Conservation (phyloP, 306 rosid species). For the Quercus dentata region DNA sequence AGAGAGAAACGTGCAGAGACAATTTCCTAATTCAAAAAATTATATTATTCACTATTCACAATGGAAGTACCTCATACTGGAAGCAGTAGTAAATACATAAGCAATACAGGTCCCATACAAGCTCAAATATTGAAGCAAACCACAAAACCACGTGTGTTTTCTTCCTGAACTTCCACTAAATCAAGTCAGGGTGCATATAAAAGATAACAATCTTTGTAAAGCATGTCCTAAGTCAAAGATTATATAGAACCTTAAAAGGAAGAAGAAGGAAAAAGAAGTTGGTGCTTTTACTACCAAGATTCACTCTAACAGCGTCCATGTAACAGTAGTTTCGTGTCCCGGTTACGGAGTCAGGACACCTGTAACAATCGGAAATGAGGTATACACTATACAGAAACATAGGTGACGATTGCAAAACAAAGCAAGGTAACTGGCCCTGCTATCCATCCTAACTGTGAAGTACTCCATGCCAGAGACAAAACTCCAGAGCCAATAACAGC, state of each 20-base stretch:
- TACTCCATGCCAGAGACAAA: conserved; percentile 74
- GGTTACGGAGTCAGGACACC: conserved; percentile 44
- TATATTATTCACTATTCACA: background rate
- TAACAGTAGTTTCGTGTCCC: conserved; percentile 55
- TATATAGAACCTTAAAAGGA: background rate
- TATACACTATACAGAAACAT: conserved; percentile 50
- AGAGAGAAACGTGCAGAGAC: background rate
- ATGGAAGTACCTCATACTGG: conserved; percentile 51
- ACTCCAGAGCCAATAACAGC: conserved; percentile 78
- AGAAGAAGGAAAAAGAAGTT: background rate
- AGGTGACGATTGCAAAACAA: conserved; percentile 47
- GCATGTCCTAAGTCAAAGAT: conserved; percentile 16
- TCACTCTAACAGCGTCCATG: conserved; percentile 50
- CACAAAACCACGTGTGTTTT: conserved; percentile 48
- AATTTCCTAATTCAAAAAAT: background rate
- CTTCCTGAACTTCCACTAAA: conserved; percentile 47
- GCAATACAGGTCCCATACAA: conserved; percentile 61
- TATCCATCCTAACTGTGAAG: conserved; percentile 66
- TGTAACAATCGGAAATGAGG: conserved; percentile 63
- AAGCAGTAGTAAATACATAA: conserved; percentile 68
- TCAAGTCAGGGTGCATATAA: conserved; percentile 8
- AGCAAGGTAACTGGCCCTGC: conserved; percentile 55
- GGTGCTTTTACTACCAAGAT: conserved; percentile 46
- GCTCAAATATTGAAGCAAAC: conserved; percentile 51
- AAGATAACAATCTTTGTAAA: conserved; percentile 6